Percentiles rank a stretch among this genome's conserved stretches.
These are phyloP conservation scores for Heritiera fomes DNA, from an alignment of 345 rosid genomes.

Conservation along the genomic window DNA sequence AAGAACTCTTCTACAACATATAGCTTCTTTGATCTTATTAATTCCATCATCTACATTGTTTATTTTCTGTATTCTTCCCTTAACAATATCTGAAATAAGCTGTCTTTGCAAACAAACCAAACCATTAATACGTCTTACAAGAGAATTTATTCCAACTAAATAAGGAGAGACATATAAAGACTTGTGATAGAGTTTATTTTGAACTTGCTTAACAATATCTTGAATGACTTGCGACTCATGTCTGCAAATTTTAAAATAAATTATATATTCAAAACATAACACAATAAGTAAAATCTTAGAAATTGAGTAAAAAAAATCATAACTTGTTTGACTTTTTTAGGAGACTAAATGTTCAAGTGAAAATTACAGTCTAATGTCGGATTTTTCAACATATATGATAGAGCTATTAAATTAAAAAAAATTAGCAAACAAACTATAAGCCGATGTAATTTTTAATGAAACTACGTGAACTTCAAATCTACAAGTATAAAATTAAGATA, in stretches of 20 bases:
- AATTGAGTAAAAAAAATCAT: too few relatives aligned
- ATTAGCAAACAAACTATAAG: too few relatives aligned
- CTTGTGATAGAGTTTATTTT: background rate
- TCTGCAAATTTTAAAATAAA: background rate
- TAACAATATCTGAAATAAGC: constrained; percentile 31
- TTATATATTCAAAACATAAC: background rate
- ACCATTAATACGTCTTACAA: background rate
- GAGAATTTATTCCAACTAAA: background rate
- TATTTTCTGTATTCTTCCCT: background rate
- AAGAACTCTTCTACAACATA: constrained; percentile 5
- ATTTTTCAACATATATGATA: too few relatives aligned
- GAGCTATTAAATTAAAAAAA: too few relatives aligned
- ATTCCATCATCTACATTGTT: constrained; percentile 7
- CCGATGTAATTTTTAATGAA: too few relatives aligned
- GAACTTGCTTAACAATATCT: background rate
- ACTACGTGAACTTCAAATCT: too few relatives aligned
- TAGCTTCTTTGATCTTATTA: constrained; percentile 5
- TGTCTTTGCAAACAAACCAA: constrained; percentile 18
- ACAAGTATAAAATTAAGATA: too few relatives aligned
- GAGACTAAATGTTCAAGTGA: too few relatives aligned
- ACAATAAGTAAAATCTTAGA: too few relatives aligned
- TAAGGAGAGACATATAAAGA: background rate
- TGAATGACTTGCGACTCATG: background rate
- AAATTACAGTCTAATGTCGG: too few relatives aligned
- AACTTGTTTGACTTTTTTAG: too few relatives aligned